Evolutionary conservation across 1,139 yeast genomes (phyloP), one percentile per base, ranked within the genome.

Genomic region (Magnusiomyces paraingens): DNA sequence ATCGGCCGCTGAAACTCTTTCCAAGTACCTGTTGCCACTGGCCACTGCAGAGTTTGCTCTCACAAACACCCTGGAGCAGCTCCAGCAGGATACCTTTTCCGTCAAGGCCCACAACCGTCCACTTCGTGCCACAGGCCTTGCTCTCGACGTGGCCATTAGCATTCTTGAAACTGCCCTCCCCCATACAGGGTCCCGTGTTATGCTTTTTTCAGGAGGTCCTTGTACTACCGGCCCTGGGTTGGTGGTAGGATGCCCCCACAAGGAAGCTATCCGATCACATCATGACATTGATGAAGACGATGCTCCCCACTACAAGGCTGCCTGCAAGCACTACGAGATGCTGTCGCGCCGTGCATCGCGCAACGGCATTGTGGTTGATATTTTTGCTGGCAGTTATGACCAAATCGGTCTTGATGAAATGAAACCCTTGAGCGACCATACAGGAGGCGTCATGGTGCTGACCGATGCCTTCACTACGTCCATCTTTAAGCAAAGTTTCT

Each of bases 401-500:
- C 99, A 93, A 76, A 87, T 91, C 61, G 99, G 99, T 69, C 84
- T 93, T 80, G 84, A 86, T 63, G 99, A 93, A 75, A 93, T 93
- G 98, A 88, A 89, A 72, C 79, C 86, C 57, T 75, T 94, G 64
- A 80, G 95, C 57, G 88, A 89, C 73, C 77, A 81, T 63, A 93
- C 98, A 32, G 99, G 99, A 64, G 99, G 99, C 72, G 86, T 87
- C 39, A 76, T 94, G 66, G 82, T 93, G 54, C 80, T 93, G 63
- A 80, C 96, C 1, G 99, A 93, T 76, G 94, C 98, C 6, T 94
- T 94, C 74, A 90, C 96, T 46, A 93, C 99, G 6, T 86, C 98
- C 3, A 93, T 93, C 64, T 93, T 93, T 78, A 90, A 91, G 71
- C 97, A 93, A 74, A 86, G 96, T 14, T 86, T 89, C 71, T 80